Evolutionary conservation across 441 rosid species (phyloP).

Genomic region (Arabidopsis lyrata): DNA sequence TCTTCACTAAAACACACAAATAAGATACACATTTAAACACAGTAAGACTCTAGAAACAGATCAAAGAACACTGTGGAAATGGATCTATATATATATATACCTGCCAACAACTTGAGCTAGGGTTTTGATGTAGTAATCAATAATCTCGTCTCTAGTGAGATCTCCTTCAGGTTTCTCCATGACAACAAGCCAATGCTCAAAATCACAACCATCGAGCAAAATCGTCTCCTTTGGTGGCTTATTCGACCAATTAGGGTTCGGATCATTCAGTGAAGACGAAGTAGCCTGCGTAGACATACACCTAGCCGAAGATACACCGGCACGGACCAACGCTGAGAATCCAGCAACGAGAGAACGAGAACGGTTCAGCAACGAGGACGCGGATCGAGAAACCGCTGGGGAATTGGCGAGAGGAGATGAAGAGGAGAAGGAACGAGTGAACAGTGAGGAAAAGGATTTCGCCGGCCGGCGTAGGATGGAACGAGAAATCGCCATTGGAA

Average conservation of each 20-base stretch:
- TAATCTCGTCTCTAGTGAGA: neutral
- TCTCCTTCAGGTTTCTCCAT: slow-evolving; percentile 60
- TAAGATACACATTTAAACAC: neutral
- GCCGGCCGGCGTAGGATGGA: slow-evolving; percentile 41
- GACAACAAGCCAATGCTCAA: slow-evolving; percentile 88
- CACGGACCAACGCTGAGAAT: slow-evolving; percentile 27
- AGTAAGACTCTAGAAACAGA: neutral
- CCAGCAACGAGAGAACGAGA: slow-evolving; percentile 44
- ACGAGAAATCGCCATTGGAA: slow-evolving; percentile 51
- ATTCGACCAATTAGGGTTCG: slow-evolving; percentile 69
- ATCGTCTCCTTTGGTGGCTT: slow-evolving; percentile 77
- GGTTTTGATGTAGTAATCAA: slow-evolving; percentile 1
- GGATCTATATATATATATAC: neutral
- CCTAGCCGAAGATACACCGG: slow-evolving; percentile 8
- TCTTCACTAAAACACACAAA: slow-evolving; percentile 60
- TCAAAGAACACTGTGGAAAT: neutral
- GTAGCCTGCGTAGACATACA: slow-evolving; percentile 55
- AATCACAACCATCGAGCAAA: slow-evolving; percentile 81
- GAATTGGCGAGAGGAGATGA: slow-evolving; percentile 20
- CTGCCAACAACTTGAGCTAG: neutral
- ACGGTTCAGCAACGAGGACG: slow-evolving; percentile 35
- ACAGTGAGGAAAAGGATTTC: slow-evolving; percentile 36
- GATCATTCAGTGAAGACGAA: slow-evolving; percentile 61
- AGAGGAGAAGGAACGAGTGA: slow-evolving; percentile 49
- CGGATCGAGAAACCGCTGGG: slow-evolving; percentile 23